Conservation (phyloP, 2,329 filamentous ascomycete species). For the Intubia oerlemansii region DNA sequence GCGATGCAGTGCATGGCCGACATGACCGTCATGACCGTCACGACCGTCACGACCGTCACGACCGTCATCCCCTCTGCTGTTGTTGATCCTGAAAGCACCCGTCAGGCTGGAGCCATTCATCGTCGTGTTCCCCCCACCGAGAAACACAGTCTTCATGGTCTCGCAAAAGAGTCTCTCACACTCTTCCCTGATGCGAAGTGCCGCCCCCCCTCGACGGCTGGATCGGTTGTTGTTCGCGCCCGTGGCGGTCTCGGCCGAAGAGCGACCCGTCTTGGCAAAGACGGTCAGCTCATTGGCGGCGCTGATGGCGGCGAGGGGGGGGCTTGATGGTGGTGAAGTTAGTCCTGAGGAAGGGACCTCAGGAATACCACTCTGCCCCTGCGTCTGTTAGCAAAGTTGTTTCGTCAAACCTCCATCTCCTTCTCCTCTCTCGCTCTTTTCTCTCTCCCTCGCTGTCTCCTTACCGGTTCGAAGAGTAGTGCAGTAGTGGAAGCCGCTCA, state of each 20-base stretch:
- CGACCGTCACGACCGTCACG: too few relatives aligned
- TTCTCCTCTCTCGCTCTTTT: too few relatives aligned
- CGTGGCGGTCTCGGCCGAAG: too few relatives aligned
- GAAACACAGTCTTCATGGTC: slow-evolving; percentile 82
- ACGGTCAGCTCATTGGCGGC: slow-evolving; percentile 45
- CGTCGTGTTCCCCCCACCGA: slow-evolving; percentile 73
- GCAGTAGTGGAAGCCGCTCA: slow-evolving; percentile 85
- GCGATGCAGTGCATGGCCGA: too few relatives aligned
- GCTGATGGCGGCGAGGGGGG: slow-evolving; percentile 62
- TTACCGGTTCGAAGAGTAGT: slow-evolving; percentile 70
- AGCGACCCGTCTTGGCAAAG: slow-evolving; percentile 30
- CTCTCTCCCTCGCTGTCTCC: too few relatives aligned
- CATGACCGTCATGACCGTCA: too few relatives aligned
- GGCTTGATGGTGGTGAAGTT: slow-evolving; percentile 70
- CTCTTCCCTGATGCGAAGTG: slow-evolving; percentile 94
- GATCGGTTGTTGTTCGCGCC: too few relatives aligned
- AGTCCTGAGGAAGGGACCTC: slow-evolving; percentile 71
- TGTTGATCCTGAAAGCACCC: too few relatives aligned
- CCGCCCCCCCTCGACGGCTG: slow-evolving; percentile 65
- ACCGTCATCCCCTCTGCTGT: too few relatives aligned
- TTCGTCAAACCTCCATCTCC: too few relatives aligned
- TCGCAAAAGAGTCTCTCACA: slow-evolving; percentile 99
- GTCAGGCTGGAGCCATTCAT: slow-evolving; percentile 68
- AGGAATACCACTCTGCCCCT: slow-evolving; percentile 88
- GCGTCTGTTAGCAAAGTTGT: slow-evolving; percentile 4